Evolutionary conservation across 345 rosid species (phyloP).

Genomic region (Linum trigynum): DNA sequence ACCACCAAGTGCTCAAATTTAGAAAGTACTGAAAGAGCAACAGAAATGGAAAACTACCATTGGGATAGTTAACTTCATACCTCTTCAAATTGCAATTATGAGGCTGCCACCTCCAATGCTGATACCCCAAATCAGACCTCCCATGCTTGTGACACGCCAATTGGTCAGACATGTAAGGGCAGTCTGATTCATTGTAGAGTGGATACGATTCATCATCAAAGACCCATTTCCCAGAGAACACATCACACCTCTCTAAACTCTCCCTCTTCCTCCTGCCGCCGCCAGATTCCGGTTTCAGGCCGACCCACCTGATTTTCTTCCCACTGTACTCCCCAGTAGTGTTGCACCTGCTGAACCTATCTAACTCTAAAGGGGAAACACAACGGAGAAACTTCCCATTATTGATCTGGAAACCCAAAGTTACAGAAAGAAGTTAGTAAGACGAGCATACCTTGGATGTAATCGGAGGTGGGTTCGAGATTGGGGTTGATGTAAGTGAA

Average conservation of each 20-base stretch:
- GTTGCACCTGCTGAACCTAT: conserved; percentile 76
- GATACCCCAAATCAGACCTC: conserved; percentile 67
- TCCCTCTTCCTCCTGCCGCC: conserved; percentile 17
- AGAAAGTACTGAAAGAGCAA: too few relatives aligned
- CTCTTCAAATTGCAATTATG: conserved; percentile 73
- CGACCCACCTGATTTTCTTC: conserved; percentile 50
- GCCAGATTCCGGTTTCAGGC: conserved; percentile 17
- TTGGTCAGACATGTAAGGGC: conserved; percentile 98
- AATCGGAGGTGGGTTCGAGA: conserved; percentile 15
- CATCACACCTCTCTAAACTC: conserved; percentile 50
- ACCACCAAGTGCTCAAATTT: not conserved
- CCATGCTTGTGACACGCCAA: conserved; percentile 95
- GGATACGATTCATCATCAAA: conserved; percentile 68
- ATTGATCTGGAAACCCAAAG: not conserved
- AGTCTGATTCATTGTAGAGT: conserved; percentile 64
- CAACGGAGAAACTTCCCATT: not conserved
- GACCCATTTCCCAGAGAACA: conserved; percentile 86
- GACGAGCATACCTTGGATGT: conserved; percentile 32
- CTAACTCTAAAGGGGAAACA: conserved; percentile 42
- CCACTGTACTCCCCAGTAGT: conserved; percentile 56
- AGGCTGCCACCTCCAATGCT: conserved; percentile 97
- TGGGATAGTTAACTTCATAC: conserved; percentile 12
- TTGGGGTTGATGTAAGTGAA: conserved; percentile 49
- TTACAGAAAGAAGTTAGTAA: not conserved
- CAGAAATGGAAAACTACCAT: too few relatives aligned